Conservation (phyloP, 305 asterid species). For the Solanum aculeatissimum region DNA sequence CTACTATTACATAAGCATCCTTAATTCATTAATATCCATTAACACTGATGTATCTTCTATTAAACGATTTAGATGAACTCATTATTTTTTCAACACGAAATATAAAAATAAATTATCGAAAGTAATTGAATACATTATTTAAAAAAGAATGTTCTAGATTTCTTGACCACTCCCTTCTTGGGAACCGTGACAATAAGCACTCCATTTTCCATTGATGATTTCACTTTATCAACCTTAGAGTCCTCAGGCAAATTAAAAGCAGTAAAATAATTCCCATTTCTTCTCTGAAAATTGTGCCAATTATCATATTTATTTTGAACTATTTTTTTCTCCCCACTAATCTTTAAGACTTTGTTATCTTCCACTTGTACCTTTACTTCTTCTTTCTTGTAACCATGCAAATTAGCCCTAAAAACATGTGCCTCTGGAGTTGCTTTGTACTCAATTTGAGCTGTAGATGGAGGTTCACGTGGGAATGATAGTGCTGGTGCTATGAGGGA, state of each 20-base stretch:
- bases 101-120: background rate
- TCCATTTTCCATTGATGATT: conserved; percentile 11
- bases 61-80: background rate
- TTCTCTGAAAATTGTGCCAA: conserved; percentile 4
- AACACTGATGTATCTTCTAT: background rate
- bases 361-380: conserved; percentile 18
- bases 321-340: background rate
- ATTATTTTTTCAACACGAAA: background rate
- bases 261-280: conserved; percentile 5
- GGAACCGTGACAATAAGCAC: conserved; percentile 4
- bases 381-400: conserved; percentile 18
- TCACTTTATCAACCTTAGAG: conserved; percentile 4
- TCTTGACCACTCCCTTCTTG: background rate
- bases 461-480: background rate
- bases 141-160: background rate
- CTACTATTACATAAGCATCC: background rate
- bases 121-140: background rate
- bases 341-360: conserved; percentile 6
- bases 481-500: background rate
- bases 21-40: background rate
- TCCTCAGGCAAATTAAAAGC: conserved; percentile 10
- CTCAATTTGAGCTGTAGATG: background rate
- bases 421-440: conserved; percentile 17
- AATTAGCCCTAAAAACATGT: conserved; percentile 5
- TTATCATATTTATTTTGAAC: background rate